These are phyloP conservation scores for Neurospora sp. DNA, from an alignment of 2,329 filamentous ascomycete species.

Conservation along the genomic window DNA sequence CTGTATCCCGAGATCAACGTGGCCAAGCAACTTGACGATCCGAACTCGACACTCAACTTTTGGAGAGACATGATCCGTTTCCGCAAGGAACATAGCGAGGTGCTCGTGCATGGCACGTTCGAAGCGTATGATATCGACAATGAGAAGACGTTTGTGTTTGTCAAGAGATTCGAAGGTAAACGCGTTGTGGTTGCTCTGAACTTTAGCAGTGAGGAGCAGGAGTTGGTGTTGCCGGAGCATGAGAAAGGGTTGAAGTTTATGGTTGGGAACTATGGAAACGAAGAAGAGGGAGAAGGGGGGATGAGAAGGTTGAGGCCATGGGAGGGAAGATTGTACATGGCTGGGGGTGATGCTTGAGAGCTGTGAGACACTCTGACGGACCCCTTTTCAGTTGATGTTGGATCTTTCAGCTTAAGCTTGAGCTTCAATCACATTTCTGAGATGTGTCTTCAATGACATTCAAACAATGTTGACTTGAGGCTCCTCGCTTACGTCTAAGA, in stretches of 20 bases:
- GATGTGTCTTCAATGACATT: neutral
- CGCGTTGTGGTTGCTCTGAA: constrained; percentile 30
- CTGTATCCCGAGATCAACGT: constrained; percentile 47
- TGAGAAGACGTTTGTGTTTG: constrained; percentile 34
- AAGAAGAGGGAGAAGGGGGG: constrained; percentile 5
- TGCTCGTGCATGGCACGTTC: constrained; percentile 54
- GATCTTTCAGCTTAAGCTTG: neutral
- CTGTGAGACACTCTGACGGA: neutral
- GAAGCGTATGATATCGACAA: constrained; percentile 38
- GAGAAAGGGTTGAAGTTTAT: constrained; percentile 14
- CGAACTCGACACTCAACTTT: constrained; percentile 45
- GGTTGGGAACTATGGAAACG: constrained; percentile 24
- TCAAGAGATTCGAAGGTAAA: constrained; percentile 23
- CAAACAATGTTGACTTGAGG: neutral
- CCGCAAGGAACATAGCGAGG: constrained; percentile 44
- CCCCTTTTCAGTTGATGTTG: neutral
- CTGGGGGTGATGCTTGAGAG: neutral
- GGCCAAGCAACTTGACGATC: constrained; percentile 33
- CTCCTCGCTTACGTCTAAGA: neutral
- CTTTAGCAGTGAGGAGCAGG: constrained; percentile 31
- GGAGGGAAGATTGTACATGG: constrained; percentile 26
- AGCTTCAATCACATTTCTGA: neutral
- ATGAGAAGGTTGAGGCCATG: constrained; percentile 22
- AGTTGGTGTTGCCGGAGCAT: constrained; percentile 17
- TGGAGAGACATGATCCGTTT: constrained; percentile 47